Percentiles rank a stretch among this genome's conserved stretches.
Conservation (phyloP, 345 rosid genomes). For the Syzygium aromaticum region DNA sequence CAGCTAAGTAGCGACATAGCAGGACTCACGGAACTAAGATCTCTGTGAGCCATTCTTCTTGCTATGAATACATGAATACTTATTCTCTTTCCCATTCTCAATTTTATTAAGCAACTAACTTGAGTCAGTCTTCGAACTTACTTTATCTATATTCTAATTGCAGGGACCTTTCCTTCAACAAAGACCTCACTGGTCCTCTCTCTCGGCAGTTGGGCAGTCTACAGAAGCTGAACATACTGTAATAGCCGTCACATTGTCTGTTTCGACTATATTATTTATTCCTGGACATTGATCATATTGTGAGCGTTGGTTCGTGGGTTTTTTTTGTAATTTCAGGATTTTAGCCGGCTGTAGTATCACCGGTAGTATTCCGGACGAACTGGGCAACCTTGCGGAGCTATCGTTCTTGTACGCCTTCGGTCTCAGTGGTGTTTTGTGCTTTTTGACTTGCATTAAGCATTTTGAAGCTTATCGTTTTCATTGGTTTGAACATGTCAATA, state of each 20-base stretch:
- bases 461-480: background rate
- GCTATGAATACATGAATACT: background rate
- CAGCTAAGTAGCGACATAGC: constrained; percentile 88
- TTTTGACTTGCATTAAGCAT: background rate
- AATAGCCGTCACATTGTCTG: constrained; percentile 5
- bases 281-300: background rate
- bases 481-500: constrained; percentile 13
- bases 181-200: constrained; percentile 62
- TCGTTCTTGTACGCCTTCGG: constrained; percentile 65
- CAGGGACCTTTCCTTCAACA: constrained; percentile 89
- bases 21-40: constrained; percentile 61
- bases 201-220: constrained; percentile 73
- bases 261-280: background rate
- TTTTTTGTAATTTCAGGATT: constrained; percentile 34
- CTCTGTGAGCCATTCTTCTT: constrained; percentile 49
- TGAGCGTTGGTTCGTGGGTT: background rate
- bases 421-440: background rate
- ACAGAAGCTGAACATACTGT: constrained; percentile 70
- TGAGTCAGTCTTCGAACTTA: background rate
- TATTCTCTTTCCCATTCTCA: background rate
- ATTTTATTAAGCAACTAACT: background rate
- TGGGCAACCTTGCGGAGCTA: constrained; percentile 73
- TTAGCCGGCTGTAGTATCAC: constrained; percentile 82
- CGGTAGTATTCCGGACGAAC: constrained; percentile 71
- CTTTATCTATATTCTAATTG: background rate